Percentiles rank a stretch among this genome's conserved stretches.
phyloP scores from a whole-genome alignment of 2,329 filamentous ascomycete genomes.

The Botrytis galanthina region DNA sequence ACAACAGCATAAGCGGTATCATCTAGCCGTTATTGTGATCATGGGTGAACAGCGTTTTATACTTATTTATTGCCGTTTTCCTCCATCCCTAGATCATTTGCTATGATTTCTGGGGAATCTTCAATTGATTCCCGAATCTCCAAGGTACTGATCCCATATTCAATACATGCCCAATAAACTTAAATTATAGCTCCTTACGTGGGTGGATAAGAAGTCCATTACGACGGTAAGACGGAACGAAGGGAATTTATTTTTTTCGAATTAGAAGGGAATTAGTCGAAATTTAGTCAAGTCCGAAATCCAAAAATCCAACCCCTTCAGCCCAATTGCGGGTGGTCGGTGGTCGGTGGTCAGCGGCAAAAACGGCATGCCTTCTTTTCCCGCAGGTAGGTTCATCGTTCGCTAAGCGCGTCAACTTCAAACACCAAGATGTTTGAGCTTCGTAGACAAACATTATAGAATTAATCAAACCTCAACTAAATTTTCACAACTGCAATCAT shows the following conservation, averaged over 20 bases:
- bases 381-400: not conserved
- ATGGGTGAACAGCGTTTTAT: not conserved
- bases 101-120: not conserved
- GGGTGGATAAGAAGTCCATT: not conserved
- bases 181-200: not conserved
- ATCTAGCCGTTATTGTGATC: not conserved
- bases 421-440: slow-evolving; percentile 13
- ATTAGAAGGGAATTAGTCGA: not conserved
- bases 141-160: not conserved
- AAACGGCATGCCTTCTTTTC: slow-evolving; percentile 4
- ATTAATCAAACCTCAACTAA: not conserved
- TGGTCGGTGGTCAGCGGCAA: slow-evolving; percentile 8
- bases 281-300: not conserved
- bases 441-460: slow-evolving; percentile 2
- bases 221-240: not conserved
- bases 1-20: not conserved
- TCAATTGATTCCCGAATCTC: not conserved
- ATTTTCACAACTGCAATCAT: not conserved
- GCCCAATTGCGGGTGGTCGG: slow-evolving; percentile 4
- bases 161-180: not conserved
- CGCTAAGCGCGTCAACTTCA: slow-evolving; percentile 14
- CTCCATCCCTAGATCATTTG: not conserved
- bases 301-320: not conserved
- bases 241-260: not conserved
- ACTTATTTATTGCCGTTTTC: not conserved